Evolutionary conservation across 805 yeast genomes (phyloP), one percentile per base, ranked within the genome.

Genomic region (Candida krabiensis): DNA sequence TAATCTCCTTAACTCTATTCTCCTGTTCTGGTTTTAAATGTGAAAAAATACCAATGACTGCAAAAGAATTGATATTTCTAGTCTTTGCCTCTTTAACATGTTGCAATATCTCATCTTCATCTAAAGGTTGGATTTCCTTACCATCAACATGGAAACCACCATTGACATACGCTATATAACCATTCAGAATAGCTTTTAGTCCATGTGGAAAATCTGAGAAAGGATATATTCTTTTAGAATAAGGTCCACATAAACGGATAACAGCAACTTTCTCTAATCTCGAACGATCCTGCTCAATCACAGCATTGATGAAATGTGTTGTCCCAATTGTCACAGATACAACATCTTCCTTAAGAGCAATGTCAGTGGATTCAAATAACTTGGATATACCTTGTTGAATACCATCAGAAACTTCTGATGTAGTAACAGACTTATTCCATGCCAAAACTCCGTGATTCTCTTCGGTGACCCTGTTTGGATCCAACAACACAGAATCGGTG

Each of bases 301-400:
- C 73, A n/a, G 77, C 75, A 53, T 72, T 72, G 49, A 72, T 70
- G 54, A 72, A 72, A 43, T 72, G 77, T 1, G 77, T 73, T 3
- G 77, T 73, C 11, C 78, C 77, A 43, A 73, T 71, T 2, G 75
- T 70, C n/a, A 71, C 71, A 1, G 73, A 56, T 4, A 56, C 50
- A 6, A 73, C 61, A 7, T 60, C 55, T n/a, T 55, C 48, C 14
- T 44, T 43, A 3, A 34, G 17, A 21, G 55, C 47, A 14, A 30
- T 41, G 2, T 44, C 37, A 4, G 44, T 37, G 9, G 47, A 47
- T 4, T 49, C 54, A 33, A 70, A 65, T 27, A 71, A 50, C 17
- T 50, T 47, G 7, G 46, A 42, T 13, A 71, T 63, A 3, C 73
- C 71, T 15, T 47, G 38, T 25, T 55, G 52, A 35, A 72, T 71